Conservation (phyloP, 2,329 filamentous ascomycete species). For the Leptographium wingfieldii region DNA sequence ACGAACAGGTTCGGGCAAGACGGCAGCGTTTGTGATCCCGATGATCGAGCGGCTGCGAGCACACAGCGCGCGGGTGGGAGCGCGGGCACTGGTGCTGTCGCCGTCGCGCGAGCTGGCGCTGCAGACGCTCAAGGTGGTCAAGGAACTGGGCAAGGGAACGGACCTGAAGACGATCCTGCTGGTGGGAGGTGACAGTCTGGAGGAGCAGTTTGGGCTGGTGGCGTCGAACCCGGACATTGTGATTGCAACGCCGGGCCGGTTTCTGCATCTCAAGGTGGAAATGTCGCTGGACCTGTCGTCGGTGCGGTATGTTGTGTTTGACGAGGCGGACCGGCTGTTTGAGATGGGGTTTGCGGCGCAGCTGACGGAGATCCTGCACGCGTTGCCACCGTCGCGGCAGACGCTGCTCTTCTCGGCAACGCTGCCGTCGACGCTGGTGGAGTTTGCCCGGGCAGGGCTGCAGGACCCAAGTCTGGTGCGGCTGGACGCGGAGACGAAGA, state of each 20-base stretch:
- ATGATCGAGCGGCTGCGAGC: slow-evolving; percentile 91
- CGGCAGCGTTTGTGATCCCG: slow-evolving; percentile 92
- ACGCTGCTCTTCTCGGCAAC: slow-evolving; percentile 94
- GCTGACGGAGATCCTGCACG: slow-evolving; percentile 82
- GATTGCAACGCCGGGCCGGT: slow-evolving; percentile 92
- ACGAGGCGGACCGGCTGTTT: slow-evolving; percentile 92
- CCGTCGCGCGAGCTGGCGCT: slow-evolving; percentile 89
- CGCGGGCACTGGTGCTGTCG: slow-evolving; percentile 76
- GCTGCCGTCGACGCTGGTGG: slow-evolving; percentile 82
- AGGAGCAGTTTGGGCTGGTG: slow-evolving; percentile 92
- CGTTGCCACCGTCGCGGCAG: slow-evolving; percentile 71
- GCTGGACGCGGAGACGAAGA: slow-evolving; percentile 86
- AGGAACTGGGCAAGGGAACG: slow-evolving; percentile 81
- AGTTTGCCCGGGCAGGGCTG: slow-evolving; percentile 86
- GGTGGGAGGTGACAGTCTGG: slow-evolving; percentile 88
- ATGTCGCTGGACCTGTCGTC: slow-evolving; percentile 89
- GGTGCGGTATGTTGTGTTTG: slow-evolving; percentile 89
- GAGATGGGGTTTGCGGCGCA: slow-evolving; percentile 98
- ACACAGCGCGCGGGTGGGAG: slow-evolving; percentile 77
- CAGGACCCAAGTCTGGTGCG: slow-evolving; percentile 86
- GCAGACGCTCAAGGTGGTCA: slow-evolving; percentile 92
- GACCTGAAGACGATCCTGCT: slow-evolving; percentile 83
- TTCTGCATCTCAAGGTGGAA: slow-evolving; percentile 92
- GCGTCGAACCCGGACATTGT: slow-evolving; percentile 91
- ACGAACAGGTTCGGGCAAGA: slow-evolving; percentile 96